Conservation (phyloP, 352 stramenopile species). For the Phytophthora pluvialis region DNA sequence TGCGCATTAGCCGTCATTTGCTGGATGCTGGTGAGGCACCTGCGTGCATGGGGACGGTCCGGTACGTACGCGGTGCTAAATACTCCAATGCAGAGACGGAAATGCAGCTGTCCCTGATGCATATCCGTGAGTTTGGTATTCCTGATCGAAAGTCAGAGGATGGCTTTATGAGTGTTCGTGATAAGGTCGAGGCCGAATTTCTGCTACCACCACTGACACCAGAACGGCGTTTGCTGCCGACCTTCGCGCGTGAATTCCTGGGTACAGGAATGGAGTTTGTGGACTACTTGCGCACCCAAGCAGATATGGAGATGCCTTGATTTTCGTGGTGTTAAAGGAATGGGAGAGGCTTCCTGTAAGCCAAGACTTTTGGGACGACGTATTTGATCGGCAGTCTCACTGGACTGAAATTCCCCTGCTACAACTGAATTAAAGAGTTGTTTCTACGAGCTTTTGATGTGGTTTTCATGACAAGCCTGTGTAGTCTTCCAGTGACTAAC, state of each 20-base stretch:
- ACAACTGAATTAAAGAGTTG: background rate
- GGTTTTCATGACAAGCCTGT: background rate
- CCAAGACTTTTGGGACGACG: no score
- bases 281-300: constrained; percentile 60
- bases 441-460: background rate
- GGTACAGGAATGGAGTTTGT: constrained; percentile 65
- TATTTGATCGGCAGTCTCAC: no score
- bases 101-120: constrained; percentile 54
- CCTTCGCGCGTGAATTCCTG: constrained; percentile 64
- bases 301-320: constrained; percentile 34
- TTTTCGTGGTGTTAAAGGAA: constrained; percentile 1
- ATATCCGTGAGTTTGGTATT: constrained; percentile 63
- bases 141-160: constrained; percentile 46
- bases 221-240: constrained; percentile 53
- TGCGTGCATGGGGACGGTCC: constrained; percentile 57
- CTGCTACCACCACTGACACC: constrained; percentile 61
- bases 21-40: constrained; percentile 48
- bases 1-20: constrained; percentile 64
- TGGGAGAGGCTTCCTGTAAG: background rate
- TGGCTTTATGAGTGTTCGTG: constrained; percentile 59
- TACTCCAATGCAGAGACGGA: constrained; percentile 47
- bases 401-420: no score
- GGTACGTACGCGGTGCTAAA: constrained; percentile 56
- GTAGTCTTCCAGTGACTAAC: background rate
- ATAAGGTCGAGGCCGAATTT: constrained; percentile 75